Evolutionary conservation across 225 moss, liverwort and hornwort genomes (phyloP), one percentile per base, ranked within the genome.

Genomic region (Polytrichum commune): DNA sequence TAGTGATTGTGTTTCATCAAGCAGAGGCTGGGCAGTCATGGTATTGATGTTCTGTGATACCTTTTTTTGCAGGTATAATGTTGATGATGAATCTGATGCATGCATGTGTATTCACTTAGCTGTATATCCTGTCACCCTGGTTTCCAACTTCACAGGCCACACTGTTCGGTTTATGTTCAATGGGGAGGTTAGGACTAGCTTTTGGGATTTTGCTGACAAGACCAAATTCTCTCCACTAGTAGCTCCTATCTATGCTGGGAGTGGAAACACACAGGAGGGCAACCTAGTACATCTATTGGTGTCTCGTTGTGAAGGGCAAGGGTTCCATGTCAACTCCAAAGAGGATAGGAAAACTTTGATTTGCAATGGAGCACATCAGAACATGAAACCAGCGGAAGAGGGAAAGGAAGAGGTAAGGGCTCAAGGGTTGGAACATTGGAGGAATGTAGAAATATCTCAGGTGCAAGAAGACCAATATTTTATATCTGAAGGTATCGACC

Each of bases 101-200:
- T 74, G 73, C 23, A 60, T 65, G 66, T 66, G 73, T 66, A 66
- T 65, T 66, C 73, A 74, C 66, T 22, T 74, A 55, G 27, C 73
- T 66, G 54, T 74, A 16, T 74, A 74, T 23, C 73, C 73, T 57
- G 27, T 65, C 32, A 74, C 22, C 29, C 56, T 74, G 29, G 73
- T 74, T 24, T 74, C 73, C 66, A 74, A 74, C 56, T 66, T 65
- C 66, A 54, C 73, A 29, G 73, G 73, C 57, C 73, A 74, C 25
- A 65, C 54, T 28, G 66, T 74, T 32, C 73, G 73, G 29, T 65
- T 74, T 58, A 32, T 20, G 24, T 55, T 55, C 23, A 33, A 26
- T 32, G 29, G 65, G 30, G 23, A 23, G 20, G 56, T 24, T 6
- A 13, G 53, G 8, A 28, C 54, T 64, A 74, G 30, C 55, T 66